Evolutionary conservation across 2,329 filamentous ascomycete genomes (phyloP).

Genomic region (Pestalotiopsis fici): DNA sequence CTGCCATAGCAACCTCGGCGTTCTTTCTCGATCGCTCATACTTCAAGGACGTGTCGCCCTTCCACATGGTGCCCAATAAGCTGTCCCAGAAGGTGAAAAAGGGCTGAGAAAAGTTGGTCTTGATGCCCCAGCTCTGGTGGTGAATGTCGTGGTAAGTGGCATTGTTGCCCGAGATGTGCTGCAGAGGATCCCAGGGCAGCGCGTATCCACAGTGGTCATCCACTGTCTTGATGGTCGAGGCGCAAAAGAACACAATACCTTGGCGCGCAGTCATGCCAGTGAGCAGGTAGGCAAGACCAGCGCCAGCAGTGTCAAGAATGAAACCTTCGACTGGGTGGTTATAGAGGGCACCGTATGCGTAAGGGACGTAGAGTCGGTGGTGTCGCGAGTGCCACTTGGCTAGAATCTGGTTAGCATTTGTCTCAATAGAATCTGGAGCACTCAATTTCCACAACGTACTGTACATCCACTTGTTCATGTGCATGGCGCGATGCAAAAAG

Average conservation of each 20-base stretch:
- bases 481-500: slow-evolving; percentile 94
- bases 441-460: slow-evolving; percentile 55
- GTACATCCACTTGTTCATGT: slow-evolving; percentile 96
- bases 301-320: slow-evolving; percentile 86
- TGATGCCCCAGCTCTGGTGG: slow-evolving; percentile 99
- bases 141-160: slow-evolving; percentile 97
- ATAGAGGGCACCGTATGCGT: slow-evolving; percentile 95
- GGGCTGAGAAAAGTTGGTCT: slow-evolving; percentile 87
- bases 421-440: not conserved
- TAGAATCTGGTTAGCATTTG: slow-evolving; percentile 36
- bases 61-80: slow-evolving; percentile 80
- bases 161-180: slow-evolving; percentile 91
- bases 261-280: slow-evolving; percentile 83
- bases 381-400: slow-evolving; percentile 92
- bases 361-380: slow-evolving; percentile 95
- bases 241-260: slow-evolving; percentile 85
- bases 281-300: slow-evolving; percentile 79
- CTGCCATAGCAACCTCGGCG: slow-evolving; percentile 36
- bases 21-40: slow-evolving; percentile 43
- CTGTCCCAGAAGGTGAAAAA: slow-evolving; percentile 97
- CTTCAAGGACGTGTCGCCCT: slow-evolving; percentile 54
- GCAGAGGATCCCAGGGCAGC: slow-evolving; percentile 93
- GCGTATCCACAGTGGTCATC: slow-evolving; percentile 96
- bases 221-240: slow-evolving; percentile 92
- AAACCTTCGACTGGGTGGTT: slow-evolving; percentile 96